Evolutionary conservation across 257 asterid species (phyloP).

Genomic region (Mitragyna speciosa): DNA sequence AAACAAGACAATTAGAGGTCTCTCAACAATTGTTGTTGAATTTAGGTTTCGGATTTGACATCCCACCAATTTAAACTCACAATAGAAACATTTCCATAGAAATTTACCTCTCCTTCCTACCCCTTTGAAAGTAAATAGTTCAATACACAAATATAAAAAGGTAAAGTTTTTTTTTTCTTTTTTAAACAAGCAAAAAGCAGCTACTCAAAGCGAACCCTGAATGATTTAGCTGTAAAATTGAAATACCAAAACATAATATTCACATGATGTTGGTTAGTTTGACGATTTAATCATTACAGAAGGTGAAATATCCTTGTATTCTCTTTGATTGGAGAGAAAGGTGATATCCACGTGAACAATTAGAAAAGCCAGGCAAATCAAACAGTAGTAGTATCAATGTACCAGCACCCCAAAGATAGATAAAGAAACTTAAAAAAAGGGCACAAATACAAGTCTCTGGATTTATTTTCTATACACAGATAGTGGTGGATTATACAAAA

Average conservation of each 20-base stretch:
- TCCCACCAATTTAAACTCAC: too few relatives aligned
- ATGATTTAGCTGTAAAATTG: not conserved
- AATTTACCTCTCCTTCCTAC: not conserved
- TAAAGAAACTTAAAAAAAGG: too few relatives aligned
- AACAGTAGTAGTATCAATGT: not conserved
- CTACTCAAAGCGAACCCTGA: not conserved
- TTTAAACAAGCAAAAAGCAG: not conserved
- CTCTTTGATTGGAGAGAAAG: conserved; percentile 8
- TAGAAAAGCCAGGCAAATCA: not conserved
- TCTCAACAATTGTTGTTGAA: not conserved
- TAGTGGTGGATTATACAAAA: too few relatives aligned
- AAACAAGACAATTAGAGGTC: not conserved
- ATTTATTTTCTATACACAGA: too few relatives aligned
- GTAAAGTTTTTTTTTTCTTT: too few relatives aligned
- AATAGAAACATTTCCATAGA: too few relatives aligned
- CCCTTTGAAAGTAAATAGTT: too few relatives aligned
- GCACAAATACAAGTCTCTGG: too few relatives aligned
- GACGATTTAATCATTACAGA: not conserved
- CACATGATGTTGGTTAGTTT: not conserved
- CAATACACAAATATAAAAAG: too few relatives aligned
- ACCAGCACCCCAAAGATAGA: not conserved
- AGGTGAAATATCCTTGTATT: not conserved
- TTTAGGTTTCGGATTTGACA: too few relatives aligned
- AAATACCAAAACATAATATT: not conserved
- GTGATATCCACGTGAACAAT: conserved; percentile 15